Evolutionary conservation across 2,329 filamentous ascomycete species (phyloP).

Genomic region (Penicillium sp.): DNA sequence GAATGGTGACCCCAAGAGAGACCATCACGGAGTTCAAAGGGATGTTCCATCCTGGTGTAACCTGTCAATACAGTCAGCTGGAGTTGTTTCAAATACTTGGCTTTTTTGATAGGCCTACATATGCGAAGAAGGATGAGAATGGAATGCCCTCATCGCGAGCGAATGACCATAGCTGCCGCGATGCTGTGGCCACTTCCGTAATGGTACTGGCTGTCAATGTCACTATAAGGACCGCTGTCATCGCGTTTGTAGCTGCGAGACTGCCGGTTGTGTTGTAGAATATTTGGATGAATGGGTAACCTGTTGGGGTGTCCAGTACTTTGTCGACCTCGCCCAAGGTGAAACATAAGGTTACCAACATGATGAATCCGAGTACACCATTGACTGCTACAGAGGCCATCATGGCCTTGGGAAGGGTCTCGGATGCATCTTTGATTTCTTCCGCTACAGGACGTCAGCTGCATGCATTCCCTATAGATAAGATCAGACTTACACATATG

Average conservation of each 20-base stretch:
- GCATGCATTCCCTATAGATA: not conserved
- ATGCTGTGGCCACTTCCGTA: slow-evolving; percentile 59
- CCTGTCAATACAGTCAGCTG: slow-evolving; percentile 24
- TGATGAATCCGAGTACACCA: slow-evolving; percentile 55
- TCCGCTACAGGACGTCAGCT: slow-evolving; percentile 29
- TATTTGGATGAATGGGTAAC: slow-evolving; percentile 61
- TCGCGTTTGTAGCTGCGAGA: slow-evolving; percentile 50
- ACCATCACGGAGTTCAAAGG: slow-evolving; percentile 51
- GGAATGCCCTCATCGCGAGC: slow-evolving; percentile 45
- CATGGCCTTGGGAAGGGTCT: slow-evolving; percentile 54
- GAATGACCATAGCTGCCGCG: slow-evolving; percentile 60
- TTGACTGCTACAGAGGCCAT: slow-evolving; percentile 54
- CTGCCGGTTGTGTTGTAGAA: slow-evolving; percentile 55
- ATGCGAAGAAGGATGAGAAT: slow-evolving; percentile 39
- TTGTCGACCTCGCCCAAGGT: slow-evolving; percentile 52
- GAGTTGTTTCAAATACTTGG: not conserved
- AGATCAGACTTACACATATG: slow-evolving; percentile 44
- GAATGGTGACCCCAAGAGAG: slow-evolving; percentile 44
- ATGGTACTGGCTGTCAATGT: slow-evolving; percentile 53
- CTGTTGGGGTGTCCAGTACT: slow-evolving; percentile 48
- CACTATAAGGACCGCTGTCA: slow-evolving; percentile 53
- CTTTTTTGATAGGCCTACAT: slow-evolving; percentile 29
- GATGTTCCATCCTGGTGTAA: slow-evolving; percentile 41
- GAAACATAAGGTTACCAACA: slow-evolving; percentile 59
- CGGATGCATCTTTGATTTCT: slow-evolving; percentile 49